phyloP scores from a whole-genome alignment of 768 basidiomycete species.

The Lepiota subincarnata region DNA sequence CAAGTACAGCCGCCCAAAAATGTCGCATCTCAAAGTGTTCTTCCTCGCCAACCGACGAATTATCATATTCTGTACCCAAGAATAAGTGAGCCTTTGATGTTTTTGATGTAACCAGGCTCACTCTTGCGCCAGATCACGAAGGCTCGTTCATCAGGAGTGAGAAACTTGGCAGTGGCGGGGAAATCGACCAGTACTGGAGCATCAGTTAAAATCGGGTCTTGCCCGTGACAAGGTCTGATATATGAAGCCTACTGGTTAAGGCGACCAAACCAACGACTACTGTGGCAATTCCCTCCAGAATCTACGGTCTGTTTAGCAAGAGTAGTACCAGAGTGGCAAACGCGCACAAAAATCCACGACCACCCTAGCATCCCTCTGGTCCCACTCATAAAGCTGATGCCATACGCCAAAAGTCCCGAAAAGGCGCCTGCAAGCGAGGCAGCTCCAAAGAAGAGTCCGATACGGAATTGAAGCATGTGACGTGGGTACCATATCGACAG shows the following conservation, averaged over 20 bases:
- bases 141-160: conserved; percentile 56
- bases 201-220: background rate
- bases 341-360: conserved; percentile 65
- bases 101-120: conserved; percentile 20
- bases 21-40: conserved; percentile 55
- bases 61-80: conserved; percentile 41
- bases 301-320: conserved; percentile 26
- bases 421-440: conserved; percentile 63
- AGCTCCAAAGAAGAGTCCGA: conserved; percentile 63
- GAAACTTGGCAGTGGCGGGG: conserved; percentile 52
- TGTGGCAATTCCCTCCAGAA: conserved; percentile 62
- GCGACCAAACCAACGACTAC: conserved; percentile 51
- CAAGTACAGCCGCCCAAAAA: conserved; percentile 46
- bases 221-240: background rate
- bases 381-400: conserved; percentile 49
- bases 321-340: background rate
- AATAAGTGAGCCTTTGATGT: background rate
- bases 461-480: conserved; percentile 53
- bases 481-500: conserved; percentile 69
- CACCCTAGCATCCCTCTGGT: conserved; percentile 45
- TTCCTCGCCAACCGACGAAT: conserved; percentile 55
- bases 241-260: conserved; percentile 37
- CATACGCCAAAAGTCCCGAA: conserved; percentile 56
- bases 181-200: conserved; percentile 56
- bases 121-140: conserved; percentile 55